Base-by-base conservation (phyloP, 257 asterid species). In the Nicotiana tomentosiformis region DNA sequence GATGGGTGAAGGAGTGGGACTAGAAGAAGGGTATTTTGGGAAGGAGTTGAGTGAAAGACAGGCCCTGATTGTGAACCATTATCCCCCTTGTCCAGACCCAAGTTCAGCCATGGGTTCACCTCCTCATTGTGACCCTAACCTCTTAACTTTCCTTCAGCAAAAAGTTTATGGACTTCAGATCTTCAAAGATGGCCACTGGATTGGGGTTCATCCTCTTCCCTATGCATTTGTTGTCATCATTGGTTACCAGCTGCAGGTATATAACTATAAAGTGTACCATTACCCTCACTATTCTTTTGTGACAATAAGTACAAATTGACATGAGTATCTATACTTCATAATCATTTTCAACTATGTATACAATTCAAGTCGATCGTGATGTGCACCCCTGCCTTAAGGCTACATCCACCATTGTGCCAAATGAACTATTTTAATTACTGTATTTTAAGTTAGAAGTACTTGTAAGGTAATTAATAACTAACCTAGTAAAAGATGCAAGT, bases 11-110 rank as follows among this genome's bases (percentile, higher is more conserved):
- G 95, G 91, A 30, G 43, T 91, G 43, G 92, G 94, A 32, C 84
- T 90, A n/a, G 91, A 84, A 53, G 70, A 83, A 16, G 90, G 90
- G 10, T 88, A 84, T 80, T 89, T 91, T 58, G 90, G 86, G 1
- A 69, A 86, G 37, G 86, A 83, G 17, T 56, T 89, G 5, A 88
- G 87, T 56, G 87, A 84, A 77, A 83, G 58, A 32, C 94, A 90
- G 26, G 82, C 89, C 29, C 20, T 93, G 49, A 83, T 93, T 0
- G 92, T 87, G 0, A 91, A 89, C 77, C 79, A 89, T 84, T 90
- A 93, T 70, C 91, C 90, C 10, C 83, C 90, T 3, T 93, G 96
- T 88, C 95, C 96, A 4, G 93, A 93, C 66, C 97, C 94, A 58
- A 87, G 84, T n/a, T 81, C 83, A 64, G 84, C 94, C 3, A 26